Evolutionary conservation across 2,329 filamentous ascomycete genomes (phyloP).

Genomic region (Penicillium decumbens): DNA sequence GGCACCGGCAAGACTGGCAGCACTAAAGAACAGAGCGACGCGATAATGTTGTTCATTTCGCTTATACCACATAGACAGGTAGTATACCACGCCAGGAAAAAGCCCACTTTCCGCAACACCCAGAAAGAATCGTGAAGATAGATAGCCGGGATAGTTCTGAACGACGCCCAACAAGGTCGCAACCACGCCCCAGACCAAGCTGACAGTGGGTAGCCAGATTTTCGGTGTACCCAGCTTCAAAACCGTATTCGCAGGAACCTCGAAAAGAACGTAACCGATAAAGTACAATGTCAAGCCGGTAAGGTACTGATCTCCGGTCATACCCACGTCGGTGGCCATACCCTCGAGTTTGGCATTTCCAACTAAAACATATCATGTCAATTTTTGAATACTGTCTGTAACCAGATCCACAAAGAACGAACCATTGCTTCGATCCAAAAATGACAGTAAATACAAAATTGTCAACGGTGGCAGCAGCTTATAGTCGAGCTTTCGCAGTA

Average conservation of each 20-base stretch:
- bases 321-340: conserved; percentile 35
- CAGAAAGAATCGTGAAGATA: conserved; percentile 49
- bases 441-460: conserved; percentile 44
- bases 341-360: conserved; percentile 40
- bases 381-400: background rate
- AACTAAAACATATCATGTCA: conserved; percentile 21
- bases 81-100: conserved; percentile 54
- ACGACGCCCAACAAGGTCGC: conserved; percentile 49
- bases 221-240: conserved; percentile 38
- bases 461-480: conserved; percentile 43
- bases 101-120: conserved; percentile 52
- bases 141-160: conserved; percentile 46
- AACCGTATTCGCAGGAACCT: conserved; percentile 43
- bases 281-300: conserved; percentile 40
- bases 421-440: conserved; percentile 44
- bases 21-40: conserved; percentile 58
- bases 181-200: conserved; percentile 48
- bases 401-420: background rate
- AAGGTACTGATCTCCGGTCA: conserved; percentile 40
- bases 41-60: conserved; percentile 56
- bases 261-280: conserved; percentile 38
- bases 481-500: conserved; percentile 44
- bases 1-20: conserved; percentile 55
- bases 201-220: conserved; percentile 40
- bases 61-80: conserved; percentile 61